Evolutionary conservation across 805 yeast species (phyloP).

Genomic region (Saccharomycopsis capsularis): DNA sequence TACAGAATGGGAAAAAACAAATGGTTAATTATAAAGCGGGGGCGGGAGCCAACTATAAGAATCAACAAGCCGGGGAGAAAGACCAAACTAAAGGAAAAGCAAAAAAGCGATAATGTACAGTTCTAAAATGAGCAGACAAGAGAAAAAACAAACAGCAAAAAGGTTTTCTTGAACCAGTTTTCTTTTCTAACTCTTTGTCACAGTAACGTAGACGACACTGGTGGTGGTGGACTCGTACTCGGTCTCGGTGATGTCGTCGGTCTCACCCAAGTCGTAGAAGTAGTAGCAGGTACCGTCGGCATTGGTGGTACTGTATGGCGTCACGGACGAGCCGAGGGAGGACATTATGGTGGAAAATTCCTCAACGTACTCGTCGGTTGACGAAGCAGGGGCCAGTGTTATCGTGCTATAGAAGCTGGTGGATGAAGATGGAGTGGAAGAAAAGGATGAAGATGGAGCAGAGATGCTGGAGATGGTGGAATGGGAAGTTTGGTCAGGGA

Average conservation of each 20-base stretch:
- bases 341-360: background rate
- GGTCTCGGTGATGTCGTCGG: conserved; percentile 1
- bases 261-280: conserved; percentile 18
- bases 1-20: too few species aligned
- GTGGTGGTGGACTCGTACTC: conserved; percentile 2
- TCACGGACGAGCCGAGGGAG: background rate
- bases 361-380: background rate
- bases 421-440: background rate
- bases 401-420: too few species aligned
- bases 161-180: too few species aligned
- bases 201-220: conserved; percentile 9
- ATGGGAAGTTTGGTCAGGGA: background rate
- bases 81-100: too few species aligned
- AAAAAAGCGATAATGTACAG: too few species aligned
- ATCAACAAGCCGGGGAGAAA: too few species aligned
- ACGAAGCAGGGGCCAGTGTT: background rate
- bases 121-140: too few species aligned
- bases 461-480: background rate
- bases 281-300: conserved; percentile 17
- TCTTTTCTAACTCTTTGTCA: conserved; percentile 8
- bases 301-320: background rate
- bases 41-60: too few species aligned
- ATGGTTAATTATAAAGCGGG: too few species aligned
- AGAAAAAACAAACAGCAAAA: too few species aligned
- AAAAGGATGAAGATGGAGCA: background rate